Evolutionary conservation across 2,329 filamentous ascomycete species (phyloP), one percentile per base, ranked within the genome.

Genomic region (Dactylellina haptotyla): DNA sequence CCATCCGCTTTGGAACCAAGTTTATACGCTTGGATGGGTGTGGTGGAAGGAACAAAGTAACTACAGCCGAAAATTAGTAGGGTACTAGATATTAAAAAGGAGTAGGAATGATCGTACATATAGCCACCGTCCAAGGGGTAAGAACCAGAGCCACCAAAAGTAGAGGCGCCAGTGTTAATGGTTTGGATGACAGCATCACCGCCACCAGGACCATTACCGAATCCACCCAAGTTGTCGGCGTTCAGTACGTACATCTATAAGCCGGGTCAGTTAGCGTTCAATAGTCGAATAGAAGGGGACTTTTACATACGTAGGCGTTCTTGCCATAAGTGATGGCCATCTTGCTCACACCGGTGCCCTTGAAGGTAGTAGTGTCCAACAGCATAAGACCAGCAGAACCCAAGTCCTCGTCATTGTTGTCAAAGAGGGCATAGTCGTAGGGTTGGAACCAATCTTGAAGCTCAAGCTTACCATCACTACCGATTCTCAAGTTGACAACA

Each of bases 401-500:
- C n/a, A 86, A 78, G 75, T 86, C 85, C 56, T 73, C 61, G n/a
- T 73, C 69, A 41, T 73, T 73, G 18, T 73, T 73, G 14, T 73
- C 69, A 28, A 73, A 73, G 9, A 73, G 41, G 2, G 61, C 69
- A 32, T 73, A 73, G 48, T 86, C 84, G 75, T 82, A 85, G 0
- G 85, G 85, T 81, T 86, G 84, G 72, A 86, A 86, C 77, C 86
- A 87, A 64, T 86, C 85, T 4, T 82, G 80, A 5, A 85, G 76
- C 0, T 79, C 80, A 0, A 86, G 81, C 46, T 84, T 81, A 8
- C 83, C 83, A 2, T 82, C 79, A 32, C 69, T 73, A 32, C 74
- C 75, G 16, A 78, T 70, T 43, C 58, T 72, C n/a, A 76, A 56
- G 75, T 83, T 84, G 8, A 82, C 81, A 0, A 83, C 82, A 0